Base-by-base conservation (phyloP, 768 basidiomycete genomes). In the Sporobolomyces roseus region DNA sequence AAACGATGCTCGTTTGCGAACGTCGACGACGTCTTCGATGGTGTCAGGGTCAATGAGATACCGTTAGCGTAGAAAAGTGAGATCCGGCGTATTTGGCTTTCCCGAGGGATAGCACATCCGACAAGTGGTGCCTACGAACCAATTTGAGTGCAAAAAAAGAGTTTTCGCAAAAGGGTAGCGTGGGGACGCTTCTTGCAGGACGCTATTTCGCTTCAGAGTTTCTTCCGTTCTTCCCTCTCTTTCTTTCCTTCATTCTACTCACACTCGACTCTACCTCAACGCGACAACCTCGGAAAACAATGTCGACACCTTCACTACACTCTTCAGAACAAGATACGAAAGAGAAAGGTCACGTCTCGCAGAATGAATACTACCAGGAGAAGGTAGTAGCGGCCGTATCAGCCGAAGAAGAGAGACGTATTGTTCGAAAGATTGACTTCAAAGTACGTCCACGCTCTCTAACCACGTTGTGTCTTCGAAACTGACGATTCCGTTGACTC, bases 361-460 rank as follows among this genome's bases (percentile, higher is more conserved):
- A 61, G 12, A 29, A 45, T n/a, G 68, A 69, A 19, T 48, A 36
- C 17, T 51, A 29, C 36, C 46, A 14, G 6, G 46, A 35, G 14
- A 27, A 45, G 29, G 30, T 29, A 30, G 53, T 4, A 5, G 17
- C 10, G 29, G 43, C 32, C 19, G 71, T 85, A 29, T 83, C 83
- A 1, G 75, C 63, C 76, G 83, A 81, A 56, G 77, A 85, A 64
- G 85, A 87, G 78, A 81, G 78, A 64, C 81, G 75, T 53, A 77
- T 87, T 58, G 85, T 85, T 80, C 77, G 83, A 63, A 87, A 85
- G 78, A 80, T 87, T 29, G 86, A 87, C 68, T 41, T 19, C 46
- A 65, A 65, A 53, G 71, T 72, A 46, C 9, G 45, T 14, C 45
- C 21, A 7, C 45, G 12, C 45, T 46, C 10, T 7, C 12, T 10